Evolutionary conservation across 768 basidiomycete genomes (phyloP), one percentile per base, ranked within the genome.

Genomic region (Calvatia gigantea): DNA sequence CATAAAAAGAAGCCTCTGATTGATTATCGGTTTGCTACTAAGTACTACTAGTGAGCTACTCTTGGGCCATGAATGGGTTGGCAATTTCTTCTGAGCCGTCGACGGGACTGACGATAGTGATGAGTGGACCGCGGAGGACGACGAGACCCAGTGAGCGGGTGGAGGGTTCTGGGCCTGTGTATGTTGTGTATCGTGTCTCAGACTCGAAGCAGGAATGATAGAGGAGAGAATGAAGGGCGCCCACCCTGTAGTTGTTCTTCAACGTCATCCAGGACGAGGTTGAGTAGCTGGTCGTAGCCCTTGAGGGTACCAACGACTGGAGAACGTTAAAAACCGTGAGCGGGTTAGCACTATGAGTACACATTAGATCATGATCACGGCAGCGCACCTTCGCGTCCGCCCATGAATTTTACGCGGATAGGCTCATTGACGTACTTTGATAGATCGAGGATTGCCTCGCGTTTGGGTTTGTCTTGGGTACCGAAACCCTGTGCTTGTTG

Each of bases 401-500:
- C 97, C n/a, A 93, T 93, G 67, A 99, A 98, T 72, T 97, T 98
- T 65, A 98, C 94, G 54, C 93, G 76, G 67, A 99, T 91, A 59
- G 85, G 82, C 70, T 94, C 86, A 70, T 96, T 91, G 50, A 89
- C 89, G 64, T 97, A 98, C 70, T 96, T 95, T 46, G 90, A 85
- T 29, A 98, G 85, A 70, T 98, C 94, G 29, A 98, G 84, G 70
- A 98, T 98, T 27, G 93, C 91, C 70, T 98, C 96, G 39, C 91
- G 83, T 69, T 89, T 91, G 41, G 90, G 91, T 67, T 89, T 92
- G 62, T 93, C 82, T 66, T 82, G 74, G 9, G 78, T 62, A 29
- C 79, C 75, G 49, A 74, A n/a, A 75, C 15, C 77, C 66, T 27
- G 78, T 79, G 32, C 35, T 51, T 54, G 47, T 27, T 6, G 42